A percentile compares a stretch with the other conserved stretches of the same genome.
phyloP scores from a whole-genome alignment of 1,284 basidiomycete species.

The Erythrobasidium hasegawianum region DNA sequence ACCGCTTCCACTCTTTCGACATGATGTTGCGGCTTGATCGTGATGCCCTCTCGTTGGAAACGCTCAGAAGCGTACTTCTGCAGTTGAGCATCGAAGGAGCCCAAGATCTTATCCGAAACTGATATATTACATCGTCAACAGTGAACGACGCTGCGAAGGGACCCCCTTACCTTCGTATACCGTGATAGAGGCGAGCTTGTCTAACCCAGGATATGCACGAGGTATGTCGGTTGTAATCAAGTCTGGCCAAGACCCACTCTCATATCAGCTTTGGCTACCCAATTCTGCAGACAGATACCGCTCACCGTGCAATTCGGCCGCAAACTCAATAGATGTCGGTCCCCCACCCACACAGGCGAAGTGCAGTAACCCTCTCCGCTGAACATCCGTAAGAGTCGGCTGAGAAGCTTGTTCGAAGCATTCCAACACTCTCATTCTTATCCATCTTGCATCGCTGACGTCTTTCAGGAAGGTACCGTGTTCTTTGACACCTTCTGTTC shows the following conservation, averaged over 20 bases:
- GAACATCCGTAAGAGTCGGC: constrained; percentile 61
- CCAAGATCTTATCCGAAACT: constrained; percentile 39
- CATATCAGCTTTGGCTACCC: too few relatives aligned
- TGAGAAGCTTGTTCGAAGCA: constrained; percentile 77
- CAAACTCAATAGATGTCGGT: constrained; percentile 67
- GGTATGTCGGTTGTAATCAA: constrained; percentile 70
- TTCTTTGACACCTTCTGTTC: constrained; percentile 51
- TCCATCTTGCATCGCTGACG: constrained; percentile 72
- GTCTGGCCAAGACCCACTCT: constrained; percentile 53
- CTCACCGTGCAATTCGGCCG: constrained; percentile 85
- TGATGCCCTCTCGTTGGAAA: constrained; percentile 41
- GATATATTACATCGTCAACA: not conserved
- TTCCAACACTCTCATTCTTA: constrained; percentile 68
- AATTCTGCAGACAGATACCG: constrained; percentile 45
- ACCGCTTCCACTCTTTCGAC: constrained; percentile 39
- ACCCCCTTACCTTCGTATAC: constrained; percentile 27
- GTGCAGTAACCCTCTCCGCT: constrained; percentile 65
- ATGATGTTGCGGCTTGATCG: constrained; percentile 36
- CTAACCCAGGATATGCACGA: constrained; percentile 49
- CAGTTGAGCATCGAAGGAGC: constrained; percentile 40
- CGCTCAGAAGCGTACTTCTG: constrained; percentile 43
- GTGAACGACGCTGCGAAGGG: not conserved
- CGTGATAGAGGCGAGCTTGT: constrained; percentile 25
- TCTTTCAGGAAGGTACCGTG: constrained; percentile 69
- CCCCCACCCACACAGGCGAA: constrained; percentile 72